Base-by-base conservation (phyloP, 495 filamentous ascomycete species). In the Cercophora newfieldiana region DNA sequence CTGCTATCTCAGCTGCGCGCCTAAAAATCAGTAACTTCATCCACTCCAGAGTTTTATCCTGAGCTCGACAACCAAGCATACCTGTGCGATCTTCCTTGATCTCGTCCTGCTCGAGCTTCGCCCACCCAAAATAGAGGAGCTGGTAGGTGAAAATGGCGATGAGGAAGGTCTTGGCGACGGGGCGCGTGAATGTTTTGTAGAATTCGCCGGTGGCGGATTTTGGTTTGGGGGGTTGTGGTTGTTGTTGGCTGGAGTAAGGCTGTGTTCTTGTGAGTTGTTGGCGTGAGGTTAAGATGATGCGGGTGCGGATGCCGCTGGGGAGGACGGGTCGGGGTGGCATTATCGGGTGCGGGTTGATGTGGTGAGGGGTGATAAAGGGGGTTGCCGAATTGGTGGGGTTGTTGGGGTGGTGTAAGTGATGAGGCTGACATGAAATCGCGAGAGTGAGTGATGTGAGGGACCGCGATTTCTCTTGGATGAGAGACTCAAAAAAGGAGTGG, bases 91-190 rank as follows among this genome's bases (percentile, higher is more conserved):
- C 81, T 12, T 82, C 78, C 77, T 87, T 91, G 29, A 83, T 79
- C 74, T 93, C 91, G 65, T 91, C 82, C 61, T 81, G 84, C 78
- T 97, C 94, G n/a, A 98, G 80, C 78, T 91, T 95, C 77, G 87
- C 65, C 95, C 94, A 99, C 22, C 81, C 78, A 85, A 86, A 96
- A 77, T 97, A 96, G 25, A 87, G 76, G 10, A 91, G 71, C 75
- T 99, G 95, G 78, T 97, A 99, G 0, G 90, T 91, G 76, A 96
- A 90, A 24, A 97, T 81, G 16, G 93, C 91, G 58, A 93, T 88
- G 8, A 97, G 83, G 71, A 96, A 89, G 65, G 90, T 89, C 78
- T 97, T 98, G 44, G 84, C 84, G 64, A 98, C 85, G 14, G 95
- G 94, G 7, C 90, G 83, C 26, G 85, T 83, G 76, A 96, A 97